phyloP scores from a whole-genome alignment of 2,329 filamentous ascomycete species.

The Botrytis cinerea region DNA sequence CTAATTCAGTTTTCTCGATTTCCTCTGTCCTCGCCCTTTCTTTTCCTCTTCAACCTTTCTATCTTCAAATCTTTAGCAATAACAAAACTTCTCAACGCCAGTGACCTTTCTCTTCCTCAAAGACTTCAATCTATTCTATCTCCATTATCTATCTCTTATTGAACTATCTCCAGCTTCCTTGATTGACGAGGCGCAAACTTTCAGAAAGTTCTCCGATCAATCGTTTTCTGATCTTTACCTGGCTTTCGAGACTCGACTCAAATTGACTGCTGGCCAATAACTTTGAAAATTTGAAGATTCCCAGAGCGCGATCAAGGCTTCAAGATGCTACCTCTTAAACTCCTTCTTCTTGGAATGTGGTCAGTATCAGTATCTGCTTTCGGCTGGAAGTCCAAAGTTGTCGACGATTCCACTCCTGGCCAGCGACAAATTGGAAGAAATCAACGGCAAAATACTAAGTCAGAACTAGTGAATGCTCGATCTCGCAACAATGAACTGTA shows the following conservation, averaged over 20 bases:
- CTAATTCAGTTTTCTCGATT: not conserved
- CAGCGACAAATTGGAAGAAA: not conserved
- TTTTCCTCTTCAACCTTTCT: conserved; percentile 4
- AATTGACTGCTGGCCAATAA: not conserved
- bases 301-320: not conserved
- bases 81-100: not conserved
- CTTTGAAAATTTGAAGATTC: not conserved
- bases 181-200: not conserved
- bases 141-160: not conserved
- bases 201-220: conserved; percentile 1
- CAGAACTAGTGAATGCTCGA: conserved; percentile 32
- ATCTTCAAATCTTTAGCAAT: not conserved
- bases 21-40: conserved; percentile 6
- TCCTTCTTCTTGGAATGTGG: not conserved
- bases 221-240: not conserved
- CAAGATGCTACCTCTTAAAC: conserved; percentile 10
- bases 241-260: not conserved
- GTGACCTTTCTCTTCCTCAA: not conserved
- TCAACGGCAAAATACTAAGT: conserved; percentile 22
- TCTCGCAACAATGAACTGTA: conserved; percentile 37
- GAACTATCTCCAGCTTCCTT: not conserved
- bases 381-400: conserved; percentile 18
- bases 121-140: not conserved
- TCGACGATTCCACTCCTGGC: conserved; percentile 11
- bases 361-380: conserved; percentile 12